These are phyloP conservation scores for Penicillium pulvis DNA, from an alignment of 495 filamentous ascomycete species.

Conservation along the genomic window DNA sequence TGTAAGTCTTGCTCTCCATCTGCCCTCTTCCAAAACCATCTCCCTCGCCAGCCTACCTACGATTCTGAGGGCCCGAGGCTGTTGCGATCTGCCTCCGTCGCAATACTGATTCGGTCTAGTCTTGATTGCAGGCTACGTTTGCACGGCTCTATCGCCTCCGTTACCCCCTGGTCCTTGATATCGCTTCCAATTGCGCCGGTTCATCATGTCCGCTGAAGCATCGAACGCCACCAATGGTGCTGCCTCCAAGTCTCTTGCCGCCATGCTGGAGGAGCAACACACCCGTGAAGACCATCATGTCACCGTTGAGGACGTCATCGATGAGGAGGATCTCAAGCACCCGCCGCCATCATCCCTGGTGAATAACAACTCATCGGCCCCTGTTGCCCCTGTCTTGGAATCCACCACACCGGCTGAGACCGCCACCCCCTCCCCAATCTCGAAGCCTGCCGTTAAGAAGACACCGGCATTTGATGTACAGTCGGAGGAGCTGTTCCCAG, in stretches of 20 bases:
- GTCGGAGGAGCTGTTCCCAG: constrained; percentile 88
- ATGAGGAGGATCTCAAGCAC: constrained; percentile 74
- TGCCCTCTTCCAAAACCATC: neutral
- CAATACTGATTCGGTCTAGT: constrained; percentile 23
- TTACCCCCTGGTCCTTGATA: constrained; percentile 6
- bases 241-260: constrained; percentile 58
- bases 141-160: constrained; percentile 10
- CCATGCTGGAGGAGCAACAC: constrained; percentile 79
- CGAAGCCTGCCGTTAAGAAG: constrained; percentile 48
- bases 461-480: constrained; percentile 66
- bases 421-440: constrained; percentile 26
- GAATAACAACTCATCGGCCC: constrained; percentile 30
- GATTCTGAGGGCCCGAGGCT: neutral
- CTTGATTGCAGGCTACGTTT: constrained; percentile 24
- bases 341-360: constrained; percentile 53
- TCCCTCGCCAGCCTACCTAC: neutral
- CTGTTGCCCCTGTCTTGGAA: constrained; percentile 23
- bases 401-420: constrained; percentile 19
- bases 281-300: constrained; percentile 60
- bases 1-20: neutral
- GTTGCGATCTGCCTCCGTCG: constrained; percentile 1
- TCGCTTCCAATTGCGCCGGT: constrained; percentile 11
- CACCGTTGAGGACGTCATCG: constrained; percentile 76
- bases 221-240: constrained; percentile 41
- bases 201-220: constrained; percentile 51